A percentile compares a stretch with the other conserved stretches of the same genome.
phyloP scores from a whole-genome alignment of 192 early-diverging fungal species.

The Lobosporangium transversale region DNA sequence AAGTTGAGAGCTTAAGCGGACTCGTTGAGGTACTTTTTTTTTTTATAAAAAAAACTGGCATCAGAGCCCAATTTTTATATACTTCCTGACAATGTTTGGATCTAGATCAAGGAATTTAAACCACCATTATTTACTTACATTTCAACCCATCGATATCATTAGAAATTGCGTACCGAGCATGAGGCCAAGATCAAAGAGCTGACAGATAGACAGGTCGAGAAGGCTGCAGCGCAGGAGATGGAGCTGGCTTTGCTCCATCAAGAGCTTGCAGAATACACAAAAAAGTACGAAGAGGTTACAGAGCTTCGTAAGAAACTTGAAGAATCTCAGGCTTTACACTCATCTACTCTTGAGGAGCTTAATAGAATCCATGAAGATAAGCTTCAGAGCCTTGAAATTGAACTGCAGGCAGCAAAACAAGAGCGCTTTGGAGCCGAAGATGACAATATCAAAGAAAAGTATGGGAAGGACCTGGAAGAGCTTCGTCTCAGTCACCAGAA shows the following conservation, averaged over 20 bases:
- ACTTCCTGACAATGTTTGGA: too few relatives aligned
- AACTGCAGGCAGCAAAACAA: slow-evolving; percentile 46
- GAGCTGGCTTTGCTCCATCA: slow-evolving; percentile 42
- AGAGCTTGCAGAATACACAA: slow-evolving; percentile 35
- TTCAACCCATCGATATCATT: too few relatives aligned
- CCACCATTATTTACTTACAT: too few relatives aligned
- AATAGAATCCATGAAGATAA: slow-evolving; percentile 51
- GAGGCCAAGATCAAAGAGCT: slow-evolving; percentile 46
- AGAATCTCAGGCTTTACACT: slow-evolving; percentile 46
- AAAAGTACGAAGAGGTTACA: slow-evolving; percentile 36
- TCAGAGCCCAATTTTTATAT: too few relatives aligned
- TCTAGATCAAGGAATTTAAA: too few relatives aligned
- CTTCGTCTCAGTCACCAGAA: slow-evolving; percentile 30
- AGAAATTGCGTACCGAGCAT: slow-evolving; percentile 50
- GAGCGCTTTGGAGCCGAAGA: slow-evolving; percentile 39
- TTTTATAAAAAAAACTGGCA: neutral
- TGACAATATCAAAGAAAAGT: slow-evolving; percentile 33
- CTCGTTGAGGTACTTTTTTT: slow-evolving; percentile 36
- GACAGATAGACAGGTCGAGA: slow-evolving; percentile 25
- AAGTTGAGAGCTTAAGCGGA: slow-evolving; percentile 46
- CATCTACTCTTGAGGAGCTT: slow-evolving; percentile 35
- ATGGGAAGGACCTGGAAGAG: slow-evolving; percentile 39
- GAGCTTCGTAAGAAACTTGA: slow-evolving; percentile 33
- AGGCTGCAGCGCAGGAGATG: slow-evolving; percentile 35
- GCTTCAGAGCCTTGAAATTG: slow-evolving; percentile 46